Evolutionary conservation across 768 basidiomycete genomes (phyloP), one percentile per base, ranked within the genome.

Genomic region (Trametes cingulata): DNA sequence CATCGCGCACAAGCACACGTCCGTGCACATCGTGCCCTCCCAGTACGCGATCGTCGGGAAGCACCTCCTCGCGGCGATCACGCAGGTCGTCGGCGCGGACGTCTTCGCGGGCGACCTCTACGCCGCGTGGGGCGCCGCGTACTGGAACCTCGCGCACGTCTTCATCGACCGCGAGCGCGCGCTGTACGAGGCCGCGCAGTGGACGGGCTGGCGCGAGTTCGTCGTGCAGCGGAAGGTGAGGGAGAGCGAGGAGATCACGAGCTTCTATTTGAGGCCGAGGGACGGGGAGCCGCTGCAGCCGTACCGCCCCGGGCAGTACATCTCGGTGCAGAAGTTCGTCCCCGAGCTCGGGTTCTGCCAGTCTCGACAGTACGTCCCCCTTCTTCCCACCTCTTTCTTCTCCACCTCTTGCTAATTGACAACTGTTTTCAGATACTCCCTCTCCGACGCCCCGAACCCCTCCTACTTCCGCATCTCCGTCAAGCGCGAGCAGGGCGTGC

Each of bases 381-480:
- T 6, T 12, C 13, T 49, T 3, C 10, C 29, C 13, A n/a, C 22
- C 12, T 7, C 33, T 15, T 9, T 39, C 45, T 29, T 20, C 47
- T 3, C 39, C n/a, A n/a, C n/a, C n/a, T n/a, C n/a, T n/a, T n/a
- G n/a, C n/a, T n/a, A n/a, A n/a, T n/a, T n/a, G n/a, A 56, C 46
- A n/a, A 0, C 22, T n/a, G 36, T 35, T 10, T n/a, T 9, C 39
- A 62, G 60, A 41, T 69, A 69, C 59, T 69, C 68, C 20, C 59
- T 69, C 33, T 67, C 66, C 29, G 68, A 66, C 56, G 61, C 61
- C 5, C 65, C 66, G 7, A 57, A 52, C 57, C 20, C 58, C 8
- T 63, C 61, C 7, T 52, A 66, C 54, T 69, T 66, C 61, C 64
- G 68, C 2, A 69, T 69, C 47, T 66, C 64, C 37, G 68, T 69